These are phyloP conservation scores for Paecilomyces fulvus DNA, from an alignment of 2,329 filamentous ascomycete genomes.

Conservation along the genomic window DNA sequence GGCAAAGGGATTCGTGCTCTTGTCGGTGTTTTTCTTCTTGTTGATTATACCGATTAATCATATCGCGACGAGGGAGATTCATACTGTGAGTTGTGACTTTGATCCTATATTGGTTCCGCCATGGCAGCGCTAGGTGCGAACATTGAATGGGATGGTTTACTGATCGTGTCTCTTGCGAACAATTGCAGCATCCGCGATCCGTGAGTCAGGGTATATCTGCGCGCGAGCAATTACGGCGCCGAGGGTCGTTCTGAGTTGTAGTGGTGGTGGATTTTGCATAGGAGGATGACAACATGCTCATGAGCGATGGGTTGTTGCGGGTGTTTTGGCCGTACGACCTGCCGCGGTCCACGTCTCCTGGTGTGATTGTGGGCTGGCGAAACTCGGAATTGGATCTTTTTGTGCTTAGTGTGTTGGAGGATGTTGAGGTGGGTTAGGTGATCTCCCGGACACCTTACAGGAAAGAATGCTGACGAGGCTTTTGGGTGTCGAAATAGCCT, in stretches of 20 bases:
- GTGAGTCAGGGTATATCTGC: constrained; percentile 78
- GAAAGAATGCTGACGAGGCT: neutral
- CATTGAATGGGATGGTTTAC: neutral
- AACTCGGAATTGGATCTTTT: constrained; percentile 88
- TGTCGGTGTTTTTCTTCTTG: constrained; percentile 77
- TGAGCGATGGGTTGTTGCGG: constrained; percentile 80
- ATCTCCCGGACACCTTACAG: neutral
- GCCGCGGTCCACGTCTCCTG: constrained; percentile 60
- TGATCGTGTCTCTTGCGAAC: constrained; percentile 1
- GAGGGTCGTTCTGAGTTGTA: constrained; percentile 74
- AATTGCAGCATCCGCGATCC: constrained; percentile 67
- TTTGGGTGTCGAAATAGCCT: constrained; percentile 39
- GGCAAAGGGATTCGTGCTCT: constrained; percentile 71
- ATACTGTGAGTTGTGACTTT: constrained; percentile 62
- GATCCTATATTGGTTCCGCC: no score
- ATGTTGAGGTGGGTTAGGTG: constrained; percentile 64
- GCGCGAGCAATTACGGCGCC: constrained; percentile 84
- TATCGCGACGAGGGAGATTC: constrained; percentile 70
- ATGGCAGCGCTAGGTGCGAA: neutral
- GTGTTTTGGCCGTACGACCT: constrained; percentile 97
- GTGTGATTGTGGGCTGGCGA: constrained; percentile 89
- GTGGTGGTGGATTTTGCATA: constrained; percentile 7
- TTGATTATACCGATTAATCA: constrained; percentile 77
- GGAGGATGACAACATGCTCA: constrained; percentile 54
- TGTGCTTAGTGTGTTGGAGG: constrained; percentile 79